Evolutionary conservation across 1,139 yeast genomes (phyloP).

Genomic region (Taphrina pruni): DNA sequence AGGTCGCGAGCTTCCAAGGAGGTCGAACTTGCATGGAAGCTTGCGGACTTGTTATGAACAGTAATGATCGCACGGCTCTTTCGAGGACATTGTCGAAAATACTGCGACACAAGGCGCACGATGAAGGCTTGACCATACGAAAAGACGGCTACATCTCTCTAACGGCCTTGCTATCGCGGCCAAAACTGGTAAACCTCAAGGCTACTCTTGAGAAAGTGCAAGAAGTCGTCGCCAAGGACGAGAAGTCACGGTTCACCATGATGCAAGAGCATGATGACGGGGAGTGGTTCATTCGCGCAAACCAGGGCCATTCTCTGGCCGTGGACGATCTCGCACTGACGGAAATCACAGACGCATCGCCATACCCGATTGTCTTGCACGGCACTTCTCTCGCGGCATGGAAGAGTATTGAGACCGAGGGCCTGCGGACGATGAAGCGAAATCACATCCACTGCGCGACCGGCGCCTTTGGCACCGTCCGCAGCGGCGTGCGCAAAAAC

Average conservation of each 20-base stretch:
- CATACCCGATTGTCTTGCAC: conserved; percentile 62
- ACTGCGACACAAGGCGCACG: conserved; percentile 82
- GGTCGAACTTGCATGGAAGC: neutral
- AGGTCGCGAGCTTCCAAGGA: too few species aligned
- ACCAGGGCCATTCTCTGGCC: conserved; percentile 84
- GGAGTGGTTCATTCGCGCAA: conserved; percentile 69
- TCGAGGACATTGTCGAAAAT: conserved; percentile 65
- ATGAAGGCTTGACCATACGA: conserved; percentile 70
- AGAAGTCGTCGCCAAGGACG: conserved; percentile 67
- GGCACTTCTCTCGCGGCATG: conserved; percentile 72
- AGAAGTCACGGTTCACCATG: conserved; percentile 70
- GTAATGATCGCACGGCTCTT: conserved; percentile 25
- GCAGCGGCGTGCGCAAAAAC: conserved; percentile 74
- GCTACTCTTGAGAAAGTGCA: conserved; percentile 64
- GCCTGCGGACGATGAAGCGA: conserved; percentile 71
- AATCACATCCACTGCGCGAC: conserved; percentile 83
- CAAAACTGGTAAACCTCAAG: conserved; percentile 60
- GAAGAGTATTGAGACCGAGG: conserved; percentile 56
- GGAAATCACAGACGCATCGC: conserved; percentile 42
- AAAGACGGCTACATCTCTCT: conserved; percentile 59
- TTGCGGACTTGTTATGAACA: neutral
- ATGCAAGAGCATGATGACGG: conserved; percentile 49
- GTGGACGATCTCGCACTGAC: conserved; percentile 57
- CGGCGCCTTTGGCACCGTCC: conserved; percentile 56
- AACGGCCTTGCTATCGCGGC: conserved; percentile 55